Evolutionary conservation across 257 asterid species (phyloP).

Genomic region (Gentiana straminea): DNA sequence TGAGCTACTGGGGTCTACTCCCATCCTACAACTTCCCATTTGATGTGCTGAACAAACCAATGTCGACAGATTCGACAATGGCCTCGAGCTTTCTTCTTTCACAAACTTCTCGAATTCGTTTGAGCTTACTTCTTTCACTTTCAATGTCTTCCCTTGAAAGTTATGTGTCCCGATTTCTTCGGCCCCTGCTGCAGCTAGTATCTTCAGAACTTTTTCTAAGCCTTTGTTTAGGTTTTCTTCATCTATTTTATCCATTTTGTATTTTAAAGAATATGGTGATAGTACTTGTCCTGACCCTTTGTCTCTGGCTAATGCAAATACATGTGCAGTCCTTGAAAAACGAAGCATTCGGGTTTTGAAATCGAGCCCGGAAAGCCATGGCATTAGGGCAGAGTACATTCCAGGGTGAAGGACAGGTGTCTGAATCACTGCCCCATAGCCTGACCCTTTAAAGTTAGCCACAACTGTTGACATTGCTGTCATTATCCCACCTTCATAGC

Average conservation of each 20-base stretch:
- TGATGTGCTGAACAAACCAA: constrained; percentile 83
- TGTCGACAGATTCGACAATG: constrained; percentile 28
- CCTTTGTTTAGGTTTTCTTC: constrained; percentile 41
- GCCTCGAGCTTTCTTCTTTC: constrained; percentile 44
- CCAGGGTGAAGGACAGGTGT: constrained; percentile 85
- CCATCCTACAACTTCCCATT: constrained; percentile 96
- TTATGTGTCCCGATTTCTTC: constrained; percentile 84
- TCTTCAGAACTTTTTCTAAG: constrained; percentile 45
- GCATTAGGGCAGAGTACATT: constrained; percentile 53
- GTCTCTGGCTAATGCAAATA: constrained; percentile 66
- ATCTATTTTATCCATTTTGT: constrained; percentile 36
- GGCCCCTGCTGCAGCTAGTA: constrained; percentile 70
- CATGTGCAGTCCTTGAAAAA: constrained; percentile 55
- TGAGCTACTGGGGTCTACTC: constrained; percentile 40
- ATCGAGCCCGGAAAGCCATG: constrained; percentile 64
- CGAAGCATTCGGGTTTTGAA: constrained; percentile 44
- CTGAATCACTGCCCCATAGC: constrained; percentile 61
- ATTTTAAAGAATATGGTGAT: constrained; percentile 30
- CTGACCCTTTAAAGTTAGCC: constrained; percentile 28
- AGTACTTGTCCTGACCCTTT: constrained; percentile 43
- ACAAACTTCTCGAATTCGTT: constrained; percentile 52
- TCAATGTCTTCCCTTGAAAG: constrained; percentile 33
- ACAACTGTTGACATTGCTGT: constrained; percentile 65
- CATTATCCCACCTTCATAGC: constrained; percentile 68
- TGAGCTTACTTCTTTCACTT: constrained; percentile 30